Conservation (phyloP, 805 yeast genomes). For the Yarrowia alimentaria region DNA sequence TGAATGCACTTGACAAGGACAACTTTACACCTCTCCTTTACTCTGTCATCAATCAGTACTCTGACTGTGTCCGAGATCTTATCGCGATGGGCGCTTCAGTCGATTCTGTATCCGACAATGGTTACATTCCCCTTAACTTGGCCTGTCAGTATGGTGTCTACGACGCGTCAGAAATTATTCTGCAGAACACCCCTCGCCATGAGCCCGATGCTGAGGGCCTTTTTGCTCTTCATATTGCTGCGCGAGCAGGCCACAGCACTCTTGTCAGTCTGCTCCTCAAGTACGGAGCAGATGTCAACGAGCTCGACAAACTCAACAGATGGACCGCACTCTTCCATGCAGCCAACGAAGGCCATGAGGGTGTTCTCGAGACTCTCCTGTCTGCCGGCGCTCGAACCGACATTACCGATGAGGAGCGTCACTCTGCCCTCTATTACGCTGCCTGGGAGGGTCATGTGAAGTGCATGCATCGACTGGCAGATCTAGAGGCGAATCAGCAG, state of each 20-base stretch:
- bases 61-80: conserved; percentile 52
- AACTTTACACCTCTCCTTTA: conserved; percentile 73
- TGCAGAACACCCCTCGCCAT: conserved; percentile 46
- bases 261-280: conserved; percentile 61
- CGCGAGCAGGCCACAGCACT: conserved; percentile 73
- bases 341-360: conserved; percentile 75
- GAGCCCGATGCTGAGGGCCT: conserved; percentile 77
- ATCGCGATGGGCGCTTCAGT: conserved; percentile 48
- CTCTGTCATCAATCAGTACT: conserved; percentile 69
- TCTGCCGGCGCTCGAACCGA: conserved; percentile 68
- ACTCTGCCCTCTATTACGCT: conserved; percentile 81
- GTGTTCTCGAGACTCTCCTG: conserved; percentile 67
- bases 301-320: conserved; percentile 76
- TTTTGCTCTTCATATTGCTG: conserved; percentile 81
- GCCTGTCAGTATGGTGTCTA: conserved; percentile 85
- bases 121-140: conserved; percentile 64
- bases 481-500: conserved; percentile 30
- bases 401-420: conserved; percentile 73
- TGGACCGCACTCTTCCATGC: conserved; percentile 96
- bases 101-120: conserved; percentile 43
- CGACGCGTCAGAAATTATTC: conserved; percentile 62
- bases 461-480: conserved; percentile 69
- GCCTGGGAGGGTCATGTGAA: conserved; percentile 90
- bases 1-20: conserved; percentile 43
- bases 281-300: conserved; percentile 66